Evolutionary conservation across 139 green algal species (phyloP).

Genomic region (Chlamydomonas schloesseri): DNA sequence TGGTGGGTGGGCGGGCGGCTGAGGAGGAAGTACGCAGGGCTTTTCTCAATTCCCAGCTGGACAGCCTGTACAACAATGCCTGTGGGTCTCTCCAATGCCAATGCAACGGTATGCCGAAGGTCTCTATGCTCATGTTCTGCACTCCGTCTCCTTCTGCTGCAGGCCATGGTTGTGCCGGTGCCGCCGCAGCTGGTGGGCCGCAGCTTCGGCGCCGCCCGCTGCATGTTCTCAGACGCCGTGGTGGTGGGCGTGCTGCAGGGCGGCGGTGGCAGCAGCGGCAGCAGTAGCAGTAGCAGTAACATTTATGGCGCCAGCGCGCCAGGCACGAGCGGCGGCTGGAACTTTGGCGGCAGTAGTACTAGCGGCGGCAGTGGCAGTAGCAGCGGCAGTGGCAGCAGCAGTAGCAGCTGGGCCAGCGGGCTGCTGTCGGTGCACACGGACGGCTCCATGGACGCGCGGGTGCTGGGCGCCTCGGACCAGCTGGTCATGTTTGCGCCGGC

Average conservation of each 20-base stretch:
- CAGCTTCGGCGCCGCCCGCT: background rate
- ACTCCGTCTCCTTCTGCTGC: no score
- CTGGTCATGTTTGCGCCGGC: constrained; percentile 14
- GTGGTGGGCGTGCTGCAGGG: constrained; percentile 9
- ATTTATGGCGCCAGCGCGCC: no score
- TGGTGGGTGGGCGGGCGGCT: no score
- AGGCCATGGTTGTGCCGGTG: constrained; percentile 23
- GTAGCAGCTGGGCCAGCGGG: no score
- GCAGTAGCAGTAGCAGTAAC: background rate
- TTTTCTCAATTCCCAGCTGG: no score
- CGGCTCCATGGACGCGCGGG: background rate
- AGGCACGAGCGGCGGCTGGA: background rate
- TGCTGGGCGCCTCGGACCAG: background rate
- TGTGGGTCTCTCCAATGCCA: no score
- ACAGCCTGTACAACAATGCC: no score
- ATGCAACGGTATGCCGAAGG: no score
- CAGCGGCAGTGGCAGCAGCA: no score
- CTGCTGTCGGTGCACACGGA: no score
- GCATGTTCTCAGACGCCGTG: constrained; percentile 14
- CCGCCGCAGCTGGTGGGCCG: constrained; percentile 4
- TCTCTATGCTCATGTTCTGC: no score
- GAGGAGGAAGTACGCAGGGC: no score
- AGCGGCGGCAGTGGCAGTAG: background rate
- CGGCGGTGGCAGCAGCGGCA: background rate
- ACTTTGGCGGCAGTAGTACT: background rate